Evolutionary conservation across 2,329 filamentous ascomycete species (phyloP).

Genomic region (Penicillium concentricum): DNA sequence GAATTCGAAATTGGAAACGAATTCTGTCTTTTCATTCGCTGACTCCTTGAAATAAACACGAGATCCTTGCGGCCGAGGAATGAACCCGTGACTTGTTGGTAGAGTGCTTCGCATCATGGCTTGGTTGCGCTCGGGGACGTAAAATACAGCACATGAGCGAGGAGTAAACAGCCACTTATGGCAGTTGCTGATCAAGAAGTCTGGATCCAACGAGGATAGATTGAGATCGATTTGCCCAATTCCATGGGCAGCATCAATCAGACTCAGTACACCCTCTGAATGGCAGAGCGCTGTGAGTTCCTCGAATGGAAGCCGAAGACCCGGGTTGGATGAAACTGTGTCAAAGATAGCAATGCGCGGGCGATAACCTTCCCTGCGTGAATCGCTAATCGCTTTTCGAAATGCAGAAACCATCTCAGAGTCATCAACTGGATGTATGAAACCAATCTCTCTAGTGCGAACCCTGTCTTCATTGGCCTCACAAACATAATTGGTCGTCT

Average conservation of each 20-base stretch:
- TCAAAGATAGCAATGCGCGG: constrained; percentile 69
- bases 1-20: constrained; percentile 68
- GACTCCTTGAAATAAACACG: neutral
- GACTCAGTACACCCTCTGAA: constrained; percentile 62
- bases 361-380: constrained; percentile 9
- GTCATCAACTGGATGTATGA: constrained; percentile 68
- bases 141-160: constrained; percentile 72
- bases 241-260: constrained; percentile 77
- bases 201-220: constrained; percentile 63
- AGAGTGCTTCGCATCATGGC: constrained; percentile 66
- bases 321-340: constrained; percentile 71
- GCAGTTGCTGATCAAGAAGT: constrained; percentile 79
- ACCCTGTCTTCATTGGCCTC: constrained; percentile 57
- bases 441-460: constrained; percentile 43
- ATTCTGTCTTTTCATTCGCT: constrained; percentile 50
- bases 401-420: constrained; percentile 54
- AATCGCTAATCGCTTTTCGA: constrained; percentile 8
- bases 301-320: constrained; percentile 72
- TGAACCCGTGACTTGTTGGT: constrained; percentile 73
- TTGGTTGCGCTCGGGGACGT: constrained; percentile 73
- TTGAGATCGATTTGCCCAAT: constrained; percentile 72
- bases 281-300: constrained; percentile 60
- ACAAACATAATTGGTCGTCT: constrained; percentile 65
- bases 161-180: constrained; percentile 83
- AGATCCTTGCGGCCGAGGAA: constrained; percentile 37